These are phyloP conservation scores for Micractinium conductrix DNA, from an alignment of 139 green algal genomes.

Conservation along the genomic window DNA sequence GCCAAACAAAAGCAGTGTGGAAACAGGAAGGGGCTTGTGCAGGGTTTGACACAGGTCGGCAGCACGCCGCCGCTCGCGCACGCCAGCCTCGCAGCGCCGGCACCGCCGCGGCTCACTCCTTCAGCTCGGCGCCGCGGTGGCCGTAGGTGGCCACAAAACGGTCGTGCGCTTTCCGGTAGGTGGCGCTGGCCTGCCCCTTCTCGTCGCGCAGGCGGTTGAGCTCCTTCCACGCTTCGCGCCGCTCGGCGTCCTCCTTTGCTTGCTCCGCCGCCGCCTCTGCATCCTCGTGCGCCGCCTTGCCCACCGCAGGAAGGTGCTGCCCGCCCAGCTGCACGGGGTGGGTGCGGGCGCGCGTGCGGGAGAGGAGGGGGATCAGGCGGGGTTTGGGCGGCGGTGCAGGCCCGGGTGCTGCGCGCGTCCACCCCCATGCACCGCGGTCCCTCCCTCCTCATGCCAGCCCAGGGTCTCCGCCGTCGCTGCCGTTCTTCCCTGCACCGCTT, in stretches of 20 bases:
- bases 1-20: too few relatives aligned
- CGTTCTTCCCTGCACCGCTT: too few relatives aligned
- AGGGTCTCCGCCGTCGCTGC: background rate
- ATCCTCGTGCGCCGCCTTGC: background rate
- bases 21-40: too few relatives aligned
- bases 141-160: conserved; percentile 6
- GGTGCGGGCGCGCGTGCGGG: too few relatives aligned
- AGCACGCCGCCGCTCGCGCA: too few relatives aligned
- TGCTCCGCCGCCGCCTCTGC: background rate
- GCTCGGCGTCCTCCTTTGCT: background rate
- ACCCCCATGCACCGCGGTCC: too few relatives aligned
- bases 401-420: too few relatives aligned
- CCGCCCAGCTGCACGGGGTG: background rate
- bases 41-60: too few relatives aligned
- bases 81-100: background rate
- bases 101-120: background rate
- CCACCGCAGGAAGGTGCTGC: background rate
- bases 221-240: background rate
- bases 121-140: conserved; percentile 1
- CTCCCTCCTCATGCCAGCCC: background rate
- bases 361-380: too few relatives aligned
- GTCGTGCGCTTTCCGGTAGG: background rate
- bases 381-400: too few relatives aligned
- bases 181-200: background rate
- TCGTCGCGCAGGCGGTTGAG: conserved; percentile 4